Conservation (phyloP, 2,329 filamentous ascomycete species). For the Acarospora socialis region DNA sequence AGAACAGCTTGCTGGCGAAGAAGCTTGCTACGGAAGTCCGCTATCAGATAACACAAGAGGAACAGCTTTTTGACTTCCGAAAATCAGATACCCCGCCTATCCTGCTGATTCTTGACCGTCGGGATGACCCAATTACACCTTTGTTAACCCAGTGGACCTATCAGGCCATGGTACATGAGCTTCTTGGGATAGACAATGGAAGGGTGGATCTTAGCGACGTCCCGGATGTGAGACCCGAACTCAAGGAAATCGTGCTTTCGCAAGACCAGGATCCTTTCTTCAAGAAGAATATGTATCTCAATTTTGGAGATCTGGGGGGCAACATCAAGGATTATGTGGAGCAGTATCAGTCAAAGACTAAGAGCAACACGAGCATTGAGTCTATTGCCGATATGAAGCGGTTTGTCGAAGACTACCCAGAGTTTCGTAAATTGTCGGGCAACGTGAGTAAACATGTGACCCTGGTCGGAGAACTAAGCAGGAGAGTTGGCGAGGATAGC, state of each 20-base stretch:
- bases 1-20: slow-evolving; percentile 76
- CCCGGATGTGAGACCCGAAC: slow-evolving; percentile 68
- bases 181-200: slow-evolving; percentile 90
- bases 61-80: slow-evolving; percentile 90
- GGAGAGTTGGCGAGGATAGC: slow-evolving; percentile 70
- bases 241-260: slow-evolving; percentile 87
- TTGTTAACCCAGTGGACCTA: slow-evolving; percentile 97
- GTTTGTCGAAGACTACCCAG: slow-evolving; percentile 96
- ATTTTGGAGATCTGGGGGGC: slow-evolving; percentile 87
- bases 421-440: slow-evolving; percentile 90
- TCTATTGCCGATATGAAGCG: slow-evolving; percentile 98
- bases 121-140: slow-evolving; percentile 90
- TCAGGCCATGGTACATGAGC: slow-evolving; percentile 98
- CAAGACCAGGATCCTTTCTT: slow-evolving; percentile 98
- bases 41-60: slow-evolving; percentile 88
- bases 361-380: slow-evolving; percentile 89
- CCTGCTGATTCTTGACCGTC: slow-evolving; percentile 73
- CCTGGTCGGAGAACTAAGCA: slow-evolving; percentile 81
- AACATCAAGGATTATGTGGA: slow-evolving; percentile 99
- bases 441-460: slow-evolving; percentile 99
- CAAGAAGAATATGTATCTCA: slow-evolving; percentile 98
- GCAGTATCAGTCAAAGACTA: slow-evolving; percentile 95
- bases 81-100: slow-evolving; percentile 91
- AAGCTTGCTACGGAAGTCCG: slow-evolving; percentile 87
- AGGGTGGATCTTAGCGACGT: slow-evolving; percentile 76